A percentile compares a stretch with the other conserved stretches of the same genome.
Conservation (phyloP, 345 rosid species). For the Trapa incisa region DNA sequence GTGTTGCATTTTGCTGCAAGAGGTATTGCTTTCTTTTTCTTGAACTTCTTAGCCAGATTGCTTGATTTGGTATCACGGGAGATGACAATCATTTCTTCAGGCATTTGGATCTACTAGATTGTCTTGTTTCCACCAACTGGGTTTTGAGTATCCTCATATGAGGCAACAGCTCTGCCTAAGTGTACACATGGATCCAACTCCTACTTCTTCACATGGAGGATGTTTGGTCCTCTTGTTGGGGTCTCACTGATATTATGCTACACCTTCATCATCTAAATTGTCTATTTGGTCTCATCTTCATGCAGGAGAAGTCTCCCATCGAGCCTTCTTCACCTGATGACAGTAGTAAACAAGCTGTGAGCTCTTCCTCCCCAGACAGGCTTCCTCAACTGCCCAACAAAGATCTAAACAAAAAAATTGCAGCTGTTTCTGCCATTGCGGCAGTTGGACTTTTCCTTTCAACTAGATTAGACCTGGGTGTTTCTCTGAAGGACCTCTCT, state of each 20-base stretch:
- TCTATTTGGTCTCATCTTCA: constrained; percentile 3
- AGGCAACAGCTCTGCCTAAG: not conserved
- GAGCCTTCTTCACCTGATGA: constrained; percentile 21
- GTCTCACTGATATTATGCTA: not conserved
- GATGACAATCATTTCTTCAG: not conserved
- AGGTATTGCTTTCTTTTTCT: not conserved
- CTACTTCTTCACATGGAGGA: not conserved
- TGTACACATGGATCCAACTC: not conserved
- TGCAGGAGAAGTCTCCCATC: constrained; percentile 37
- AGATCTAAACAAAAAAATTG: constrained; percentile 41
- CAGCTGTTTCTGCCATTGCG: constrained; percentile 34
- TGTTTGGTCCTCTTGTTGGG: not conserved
- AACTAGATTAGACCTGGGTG: constrained; percentile 56
- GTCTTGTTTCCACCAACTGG: not conserved
- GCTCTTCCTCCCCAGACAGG: constrained; percentile 22
- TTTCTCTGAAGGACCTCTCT: constrained; percentile 64
- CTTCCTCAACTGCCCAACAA: constrained; percentile 55
- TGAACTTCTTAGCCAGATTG: not conserved
- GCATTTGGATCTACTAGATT: not conserved
- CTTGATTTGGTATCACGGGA: not conserved
- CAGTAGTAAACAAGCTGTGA: constrained; percentile 8
- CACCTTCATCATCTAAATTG: not conserved
- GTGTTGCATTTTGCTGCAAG: not conserved
- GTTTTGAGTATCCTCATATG: not conserved
- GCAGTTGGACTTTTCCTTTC: constrained; percentile 55